These are phyloP conservation scores for Teratosphaeria pseudoeucalypti DNA, from an alignment of 2,329 filamentous ascomycete species.

Conservation along the genomic window DNA sequence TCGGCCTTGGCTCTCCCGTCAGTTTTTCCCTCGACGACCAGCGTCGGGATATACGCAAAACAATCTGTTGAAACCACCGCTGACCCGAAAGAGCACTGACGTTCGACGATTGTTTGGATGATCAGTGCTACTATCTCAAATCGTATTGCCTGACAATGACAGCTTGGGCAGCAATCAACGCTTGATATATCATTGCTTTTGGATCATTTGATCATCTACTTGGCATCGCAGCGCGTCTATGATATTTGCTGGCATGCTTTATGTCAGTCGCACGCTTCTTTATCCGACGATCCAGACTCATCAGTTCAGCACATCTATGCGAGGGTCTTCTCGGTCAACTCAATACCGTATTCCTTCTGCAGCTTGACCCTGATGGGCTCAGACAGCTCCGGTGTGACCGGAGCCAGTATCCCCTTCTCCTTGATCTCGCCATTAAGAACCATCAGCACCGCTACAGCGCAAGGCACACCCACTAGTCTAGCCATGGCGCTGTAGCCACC, in stretches of 20 bases:
- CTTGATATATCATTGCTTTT: background rate
- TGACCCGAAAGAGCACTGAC: too few relatives aligned
- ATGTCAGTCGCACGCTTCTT: background rate
- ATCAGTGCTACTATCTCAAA: too few relatives aligned
- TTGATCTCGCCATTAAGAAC: constrained; percentile 28
- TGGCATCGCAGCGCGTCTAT: background rate
- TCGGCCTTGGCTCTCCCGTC: too few relatives aligned
- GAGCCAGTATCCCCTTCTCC: constrained; percentile 52
- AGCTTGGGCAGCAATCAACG: background rate
- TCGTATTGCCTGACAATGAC: too few relatives aligned
- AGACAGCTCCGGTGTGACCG: constrained; percentile 62
- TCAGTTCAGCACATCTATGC: constrained; percentile 10
- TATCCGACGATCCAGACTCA: background rate
- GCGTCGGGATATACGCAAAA: too few relatives aligned
- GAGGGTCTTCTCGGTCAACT: constrained; percentile 58
- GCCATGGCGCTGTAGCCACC: constrained; percentile 68
- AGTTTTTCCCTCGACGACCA: too few relatives aligned
- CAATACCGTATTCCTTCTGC: constrained; percentile 66
- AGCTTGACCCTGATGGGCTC: constrained; percentile 67
- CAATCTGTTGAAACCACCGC: too few relatives aligned
- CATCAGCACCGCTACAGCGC: constrained; percentile 55
- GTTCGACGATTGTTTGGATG: too few relatives aligned
- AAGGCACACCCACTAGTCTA: constrained; percentile 67
- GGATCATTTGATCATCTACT: background rate
- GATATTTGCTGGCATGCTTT: background rate